These are phyloP conservation scores for Stentor coeruleus DNA, from an alignment of 73 alveolate genomes.

Conservation along the genomic window DNA sequence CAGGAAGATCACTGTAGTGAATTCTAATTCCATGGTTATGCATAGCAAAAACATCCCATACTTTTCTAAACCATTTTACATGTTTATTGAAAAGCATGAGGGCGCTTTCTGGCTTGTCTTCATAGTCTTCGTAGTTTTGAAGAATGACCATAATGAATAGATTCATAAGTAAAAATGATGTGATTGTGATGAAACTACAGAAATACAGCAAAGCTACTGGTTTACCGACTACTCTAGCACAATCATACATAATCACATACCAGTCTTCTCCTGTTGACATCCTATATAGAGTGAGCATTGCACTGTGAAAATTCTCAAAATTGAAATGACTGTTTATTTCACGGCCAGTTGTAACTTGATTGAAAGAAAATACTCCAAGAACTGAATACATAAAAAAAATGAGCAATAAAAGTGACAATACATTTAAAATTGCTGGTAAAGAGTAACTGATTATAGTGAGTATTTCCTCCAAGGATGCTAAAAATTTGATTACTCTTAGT, in stretches of 20 bases:
- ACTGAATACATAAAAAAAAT: slow-evolving; percentile 81
- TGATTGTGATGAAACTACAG: slow-evolving; percentile 42
- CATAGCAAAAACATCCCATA: slow-evolving; percentile 39
- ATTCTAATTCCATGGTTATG: slow-evolving; percentile 27
- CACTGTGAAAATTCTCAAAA: slow-evolving; percentile 66
- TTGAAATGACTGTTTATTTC: slow-evolving; percentile 59
- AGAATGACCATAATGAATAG: slow-evolving; percentile 60
- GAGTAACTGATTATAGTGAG: slow-evolving; percentile 77
- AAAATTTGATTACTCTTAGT: slow-evolving; percentile 75
- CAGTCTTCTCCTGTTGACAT: slow-evolving; percentile 91
- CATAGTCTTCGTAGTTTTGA: slow-evolving; percentile 54
- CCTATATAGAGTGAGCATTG: slow-evolving; percentile 68
- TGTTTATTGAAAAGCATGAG: slow-evolving; percentile 45
- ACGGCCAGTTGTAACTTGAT: slow-evolving; percentile 46
- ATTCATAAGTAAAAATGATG: slow-evolving; percentile 53
- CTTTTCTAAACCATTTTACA: slow-evolving; percentile 29
- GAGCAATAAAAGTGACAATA: slow-evolving; percentile 72
- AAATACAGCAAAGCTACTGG: slow-evolving; percentile 43
- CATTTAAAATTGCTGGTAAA: slow-evolving; percentile 87
- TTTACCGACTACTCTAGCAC: slow-evolving; percentile 31
- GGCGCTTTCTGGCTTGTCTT: slow-evolving; percentile 51
- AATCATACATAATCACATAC: slow-evolving; percentile 67
- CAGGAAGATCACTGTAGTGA: slow-evolving; percentile 15
- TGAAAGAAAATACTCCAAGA: slow-evolving; percentile 85
- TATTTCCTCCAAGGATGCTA: slow-evolving; percentile 69